Evolutionary conservation across 2,329 filamentous ascomycete genomes (phyloP).

Genomic region (Cadophora sp.): DNA sequence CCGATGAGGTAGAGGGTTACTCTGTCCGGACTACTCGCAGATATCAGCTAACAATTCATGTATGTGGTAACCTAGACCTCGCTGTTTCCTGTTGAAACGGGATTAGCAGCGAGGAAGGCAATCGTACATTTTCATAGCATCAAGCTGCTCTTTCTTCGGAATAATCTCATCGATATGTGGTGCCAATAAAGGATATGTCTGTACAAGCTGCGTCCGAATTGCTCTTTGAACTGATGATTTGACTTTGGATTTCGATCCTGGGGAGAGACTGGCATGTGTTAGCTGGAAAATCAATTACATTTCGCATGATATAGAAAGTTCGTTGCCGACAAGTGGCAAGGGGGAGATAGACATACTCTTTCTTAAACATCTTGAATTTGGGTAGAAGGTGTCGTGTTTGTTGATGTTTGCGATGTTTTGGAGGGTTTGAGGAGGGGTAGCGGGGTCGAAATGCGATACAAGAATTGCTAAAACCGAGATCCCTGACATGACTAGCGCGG

Average conservation of each 20-base stretch:
- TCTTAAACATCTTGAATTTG: slow-evolving; percentile 79
- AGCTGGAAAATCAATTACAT: background rate
- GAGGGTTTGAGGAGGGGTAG: slow-evolving; percentile 10
- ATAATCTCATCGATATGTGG: slow-evolving; percentile 93
- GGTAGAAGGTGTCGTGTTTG: background rate
- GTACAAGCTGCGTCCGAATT: slow-evolving; percentile 81
- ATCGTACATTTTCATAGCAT: slow-evolving; percentile 81
- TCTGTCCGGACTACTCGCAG: slow-evolving; percentile 71
- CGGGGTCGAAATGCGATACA: background rate
- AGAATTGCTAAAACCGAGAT: background rate
- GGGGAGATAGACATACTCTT: slow-evolving; percentile 68
- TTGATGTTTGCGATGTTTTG: slow-evolving; percentile 11
- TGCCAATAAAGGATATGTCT: slow-evolving; percentile 84
- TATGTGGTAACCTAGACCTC: background rate
- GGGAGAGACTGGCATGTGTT: slow-evolving; percentile 64
- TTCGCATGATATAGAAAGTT: too few species aligned
- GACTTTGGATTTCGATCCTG: slow-evolving; percentile 89
- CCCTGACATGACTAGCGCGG: slow-evolving; percentile 3
- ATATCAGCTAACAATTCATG: slow-evolving; percentile 21
- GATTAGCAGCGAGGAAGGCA: slow-evolving; percentile 1
- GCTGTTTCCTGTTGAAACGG: background rate
- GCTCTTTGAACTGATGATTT: slow-evolving; percentile 94
- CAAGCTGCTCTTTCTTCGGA: slow-evolving; percentile 91
- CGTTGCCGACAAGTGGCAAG: background rate
- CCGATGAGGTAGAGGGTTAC: slow-evolving; percentile 87